These are phyloP conservation scores for Cercospora sp. DNA, from an alignment of 2,329 filamentous ascomycete species.

Conservation along the genomic window DNA sequence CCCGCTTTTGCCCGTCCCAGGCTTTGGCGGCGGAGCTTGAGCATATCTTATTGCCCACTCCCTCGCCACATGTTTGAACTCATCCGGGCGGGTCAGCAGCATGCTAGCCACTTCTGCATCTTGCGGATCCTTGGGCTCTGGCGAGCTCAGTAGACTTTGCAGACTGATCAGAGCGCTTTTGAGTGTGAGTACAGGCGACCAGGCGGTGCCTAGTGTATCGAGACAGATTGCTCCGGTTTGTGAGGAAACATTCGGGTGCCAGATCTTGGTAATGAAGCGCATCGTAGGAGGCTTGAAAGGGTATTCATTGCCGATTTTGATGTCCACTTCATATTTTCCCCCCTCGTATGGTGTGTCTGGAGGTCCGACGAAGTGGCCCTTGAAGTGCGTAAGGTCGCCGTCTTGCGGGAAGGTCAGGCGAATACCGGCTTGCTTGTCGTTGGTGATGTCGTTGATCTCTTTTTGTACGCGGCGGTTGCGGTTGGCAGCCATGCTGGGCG, in stretches of 20 bases:
- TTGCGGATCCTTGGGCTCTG: conserved; percentile 94
- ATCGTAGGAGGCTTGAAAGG: conserved; percentile 91
- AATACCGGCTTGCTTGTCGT: conserved; percentile 76
- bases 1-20: conserved; percentile 45
- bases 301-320: conserved; percentile 83
- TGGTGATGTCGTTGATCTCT: conserved; percentile 72
- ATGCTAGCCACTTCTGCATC: conserved; percentile 93
- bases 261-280: conserved; percentile 89
- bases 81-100: conserved; percentile 75
- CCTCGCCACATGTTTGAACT: conserved; percentile 78
- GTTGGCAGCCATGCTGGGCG: conserved; percentile 52
- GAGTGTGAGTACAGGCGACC: conserved; percentile 95
- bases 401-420: conserved; percentile 51
- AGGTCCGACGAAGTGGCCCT: conserved; percentile 79
- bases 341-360: conserved; percentile 93
- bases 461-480: conserved; percentile 66
- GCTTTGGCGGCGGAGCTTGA: conserved; percentile 66
- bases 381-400: conserved; percentile 76
- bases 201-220: conserved; percentile 83
- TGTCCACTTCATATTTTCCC: conserved; percentile 78
- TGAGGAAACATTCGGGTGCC: conserved; percentile 90
- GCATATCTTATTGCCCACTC: conserved; percentile 89
- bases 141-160: conserved; percentile 87
- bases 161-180: conserved; percentile 92
- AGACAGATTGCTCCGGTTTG: conserved; percentile 90